A percentile compares a stretch with the other conserved stretches of the same genome.
phyloP scores from a whole-genome alignment of 2,329 filamentous ascomycete genomes.

The Penicillium griseofulvum region DNA sequence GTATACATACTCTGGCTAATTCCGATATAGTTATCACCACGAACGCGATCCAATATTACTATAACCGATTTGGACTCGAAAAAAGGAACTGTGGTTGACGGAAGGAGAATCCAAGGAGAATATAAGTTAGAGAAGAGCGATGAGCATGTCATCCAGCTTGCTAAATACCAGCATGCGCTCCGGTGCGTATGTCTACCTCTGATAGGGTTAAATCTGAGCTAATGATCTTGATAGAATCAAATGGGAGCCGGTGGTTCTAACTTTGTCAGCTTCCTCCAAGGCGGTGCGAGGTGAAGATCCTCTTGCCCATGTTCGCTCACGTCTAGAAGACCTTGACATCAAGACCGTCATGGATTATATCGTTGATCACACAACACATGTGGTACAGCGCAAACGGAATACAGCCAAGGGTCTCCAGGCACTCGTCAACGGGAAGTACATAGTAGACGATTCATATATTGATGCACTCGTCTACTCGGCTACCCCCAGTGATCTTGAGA shows the following conservation, averaged over 20 bases:
- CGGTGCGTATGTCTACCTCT: conserved; percentile 27
- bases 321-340: conserved; percentile 81
- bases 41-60: conserved; percentile 65
- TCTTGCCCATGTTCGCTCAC: conserved; percentile 59
- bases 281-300: conserved; percentile 65
- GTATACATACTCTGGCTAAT: conserved; percentile 10
- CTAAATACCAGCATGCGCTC: conserved; percentile 61
- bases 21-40: conserved; percentile 56
- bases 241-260: conserved; percentile 79
- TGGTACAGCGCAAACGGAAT: conserved; percentile 85
- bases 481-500: conserved; percentile 50
- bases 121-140: conserved; percentile 54
- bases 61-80: conserved; percentile 82
- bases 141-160: conserved; percentile 67
- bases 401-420: conserved; percentile 83
- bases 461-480: conserved; percentile 67
- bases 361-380: conserved; percentile 72
- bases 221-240: conserved; percentile 55
- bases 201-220: background rate
- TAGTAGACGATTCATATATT: conserved; percentile 72
- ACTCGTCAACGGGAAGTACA: conserved; percentile 73
- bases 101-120: conserved; percentile 63
- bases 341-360: conserved; percentile 77
- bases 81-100: conserved; percentile 76
- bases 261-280: conserved; percentile 72